These are phyloP conservation scores for Dipodascopsis uninucleata DNA, from an alignment of 805 yeast species.

Conservation along the genomic window DNA sequence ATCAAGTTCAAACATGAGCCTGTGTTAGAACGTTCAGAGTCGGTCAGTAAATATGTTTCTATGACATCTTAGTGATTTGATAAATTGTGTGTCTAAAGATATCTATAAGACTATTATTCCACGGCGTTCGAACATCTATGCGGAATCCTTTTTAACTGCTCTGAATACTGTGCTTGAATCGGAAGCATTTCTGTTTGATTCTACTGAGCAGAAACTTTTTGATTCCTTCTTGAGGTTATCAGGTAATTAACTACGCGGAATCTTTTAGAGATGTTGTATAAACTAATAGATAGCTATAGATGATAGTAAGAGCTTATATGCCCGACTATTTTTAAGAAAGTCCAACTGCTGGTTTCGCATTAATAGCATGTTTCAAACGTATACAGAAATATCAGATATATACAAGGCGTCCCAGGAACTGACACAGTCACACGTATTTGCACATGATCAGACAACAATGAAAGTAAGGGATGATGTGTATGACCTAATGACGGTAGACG, in stretches of 20 bases:
- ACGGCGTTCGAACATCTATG: slow-evolving; percentile 15
- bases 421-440: slow-evolving; percentile 1
- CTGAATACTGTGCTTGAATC: slow-evolving; percentile 19
- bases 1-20: no score
- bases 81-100: no score
- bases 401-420: slow-evolving; percentile 8
- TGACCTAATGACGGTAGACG: slow-evolving; percentile 19
- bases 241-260: slow-evolving; percentile 1
- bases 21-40: no score
- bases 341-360: slow-evolving; percentile 22
- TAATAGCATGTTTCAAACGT: slow-evolving; percentile 3
- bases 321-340: slow-evolving; percentile 23
- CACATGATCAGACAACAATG: no score
- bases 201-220: slow-evolving; percentile 14
- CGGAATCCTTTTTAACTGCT: slow-evolving; percentile 20
- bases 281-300: slow-evolving; percentile 7
- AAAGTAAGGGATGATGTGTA: no score
- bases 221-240: slow-evolving; percentile 14
- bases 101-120: no score
- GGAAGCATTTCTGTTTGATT: slow-evolving; percentile 21
- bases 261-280: neutral
- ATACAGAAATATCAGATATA: slow-evolving; percentile 19
- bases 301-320: slow-evolving; percentile 22
- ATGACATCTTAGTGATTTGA: no score
- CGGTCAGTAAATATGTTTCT: no score